Percentiles rank a stretch among this genome's conserved stretches.
Evolutionary conservation across 257 asterid species (phyloP).

Genomic region (Plantago major): DNA sequence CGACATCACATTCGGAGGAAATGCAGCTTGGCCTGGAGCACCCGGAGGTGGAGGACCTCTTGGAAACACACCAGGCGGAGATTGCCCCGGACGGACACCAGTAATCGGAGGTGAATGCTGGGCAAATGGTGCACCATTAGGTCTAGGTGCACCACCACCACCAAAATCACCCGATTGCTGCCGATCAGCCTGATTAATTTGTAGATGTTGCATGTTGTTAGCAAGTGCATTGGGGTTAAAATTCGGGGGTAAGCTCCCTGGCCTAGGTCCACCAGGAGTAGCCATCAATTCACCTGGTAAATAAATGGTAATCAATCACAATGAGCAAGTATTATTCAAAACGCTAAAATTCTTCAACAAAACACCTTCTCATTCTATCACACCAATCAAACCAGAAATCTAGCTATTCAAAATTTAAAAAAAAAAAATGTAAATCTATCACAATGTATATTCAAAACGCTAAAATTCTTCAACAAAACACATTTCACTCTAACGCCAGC

Average conservation of each 20-base stretch:
- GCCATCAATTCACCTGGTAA: conserved; percentile 53
- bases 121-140: conserved; percentile 57
- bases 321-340: not conserved
- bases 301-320: not conserved
- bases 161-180: conserved; percentile 36
- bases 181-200: conserved; percentile 63
- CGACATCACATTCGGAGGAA: conserved; percentile 44
- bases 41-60: conserved; percentile 56
- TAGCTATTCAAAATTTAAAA: not conserved
- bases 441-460: not conserved
- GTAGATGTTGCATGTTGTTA: conserved; percentile 74
- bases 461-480: not conserved
- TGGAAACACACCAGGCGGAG: conserved; percentile 69
- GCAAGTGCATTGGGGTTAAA: conserved; percentile 73
- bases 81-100: conserved; percentile 66
- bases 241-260: conserved; percentile 70
- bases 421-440: not conserved
- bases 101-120: conserved; percentile 67
- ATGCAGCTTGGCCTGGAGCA: conserved; percentile 45
- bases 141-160: conserved; percentile 51
- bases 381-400: not conserved
- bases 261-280: conserved; percentile 81
- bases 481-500: not conserved
- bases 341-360: not conserved
- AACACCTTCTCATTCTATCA: not conserved